Base-by-base conservation (phyloP, 768 basidiomycete species). In the Holtermannia corniformis region DNA sequence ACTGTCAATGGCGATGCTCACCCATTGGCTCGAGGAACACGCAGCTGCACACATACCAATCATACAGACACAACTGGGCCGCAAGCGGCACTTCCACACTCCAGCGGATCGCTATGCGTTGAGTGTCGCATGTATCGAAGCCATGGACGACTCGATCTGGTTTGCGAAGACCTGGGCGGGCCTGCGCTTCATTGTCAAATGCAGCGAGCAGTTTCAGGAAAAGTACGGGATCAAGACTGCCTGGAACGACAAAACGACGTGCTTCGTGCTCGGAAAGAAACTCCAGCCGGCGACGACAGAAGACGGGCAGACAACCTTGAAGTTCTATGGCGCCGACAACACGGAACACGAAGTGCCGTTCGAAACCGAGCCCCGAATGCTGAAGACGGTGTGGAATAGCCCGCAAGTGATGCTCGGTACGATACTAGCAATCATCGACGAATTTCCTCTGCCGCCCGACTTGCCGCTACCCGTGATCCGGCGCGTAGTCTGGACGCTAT, bases 71-170 rank as follows among this genome's bases (percentile, higher is more conserved):
- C 14, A 20, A 11, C 20, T 37, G 4, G 11, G 19, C 2, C 26
- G n/a, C 28, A 12, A 16, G 4, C 14, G 25, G 14, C 20, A 47
- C n/a, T 23, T 4, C 11, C 45, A 47, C 45, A 20, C 16, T 20
- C 24, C 4, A 25, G 23, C 19, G 4, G 45, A 47, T 23, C 10
- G 10, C 7, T 11, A 4, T 14, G 13, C 45, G 20, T 23, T 47
- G 10, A 4, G 19, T 10, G 14, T 47, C 21, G 13, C 25, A 4
- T 21, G 14, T 20, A 49, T 55, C 19, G 57, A 59, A 44, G 57
- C 54, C 22, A 59, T 59, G 57, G 57, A 59, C 28, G 57, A 59
- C 41, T 59, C 57, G 3, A 52, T 55, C 7, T 26, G 43, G 19
- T 51, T 59, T 21, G 54, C 32, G 11, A 37, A 25, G 1, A 25